Evolutionary conservation across 805 yeast species (phyloP), one percentile per base, ranked within the genome.

Genomic region (Clavispora fructus): DNA sequence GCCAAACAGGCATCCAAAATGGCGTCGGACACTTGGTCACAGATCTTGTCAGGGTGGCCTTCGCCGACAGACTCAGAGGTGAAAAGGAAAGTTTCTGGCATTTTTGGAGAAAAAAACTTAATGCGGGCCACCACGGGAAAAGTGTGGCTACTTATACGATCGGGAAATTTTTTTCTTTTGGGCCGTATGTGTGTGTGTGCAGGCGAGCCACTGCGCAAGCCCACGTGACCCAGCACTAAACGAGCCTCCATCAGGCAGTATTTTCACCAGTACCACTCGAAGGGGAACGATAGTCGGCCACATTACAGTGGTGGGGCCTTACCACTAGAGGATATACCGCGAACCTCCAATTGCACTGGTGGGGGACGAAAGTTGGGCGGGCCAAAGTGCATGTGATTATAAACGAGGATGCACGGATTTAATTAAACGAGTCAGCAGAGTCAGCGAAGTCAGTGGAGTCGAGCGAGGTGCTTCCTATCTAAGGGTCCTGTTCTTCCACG

Each of bases 21-120:
- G 63, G 99, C 99, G 68, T 94, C 99, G 47, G 95, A 86, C 59
- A 94, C 97, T 80, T 94, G 99, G 75, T 94, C 99, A 78, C 99
- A 95, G 74, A 87, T 87, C 81, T 87, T 87, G 70, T 87, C 95
- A 67, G 95, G 95, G 80, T 87, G 95, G 66, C 95, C 95, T 74
- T 87, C 95, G 78, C 95, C 95, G 59, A 87, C 95, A 58, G 94
- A 86, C 73, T 87, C 95, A 57, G 94, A 87, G 61, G 92, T 85
- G 67, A 82, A 82, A 58, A 81, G 76, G 66, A 82, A 82, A 42
- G 61, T 69, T 58, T 69, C 75, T 41, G 59, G 53, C 58, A 55
- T 55, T 29, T 23, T 39, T 29, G 42, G 29, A 17, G 31, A 41
- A 35, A 41, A 43, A 43, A 43, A 37, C 7, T n/a, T 11, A 25